These are phyloP conservation scores for Fusarium robinianum DNA, from an alignment of 2,329 filamentous ascomycete genomes.

Conservation along the genomic window DNA sequence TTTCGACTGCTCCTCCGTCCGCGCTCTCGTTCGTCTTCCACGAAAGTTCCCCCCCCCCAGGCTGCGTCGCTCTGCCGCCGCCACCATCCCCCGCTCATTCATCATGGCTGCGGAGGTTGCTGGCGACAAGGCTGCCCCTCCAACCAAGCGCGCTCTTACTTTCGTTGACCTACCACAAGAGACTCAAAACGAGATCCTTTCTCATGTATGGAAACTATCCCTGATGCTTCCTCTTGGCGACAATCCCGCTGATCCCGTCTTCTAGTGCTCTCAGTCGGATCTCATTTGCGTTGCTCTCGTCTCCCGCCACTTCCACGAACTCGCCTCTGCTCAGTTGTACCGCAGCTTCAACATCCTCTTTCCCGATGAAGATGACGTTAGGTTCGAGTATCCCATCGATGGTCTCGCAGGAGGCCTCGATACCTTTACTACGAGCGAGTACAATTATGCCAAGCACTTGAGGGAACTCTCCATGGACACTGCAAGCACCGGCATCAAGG, in stretches of 20 bases:
- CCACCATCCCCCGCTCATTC: constrained; percentile 29
- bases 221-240: neutral
- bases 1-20: neutral
- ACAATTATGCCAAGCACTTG: constrained; percentile 64
- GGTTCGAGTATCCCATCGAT: constrained; percentile 59
- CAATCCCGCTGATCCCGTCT: constrained; percentile 8
- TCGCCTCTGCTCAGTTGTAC: constrained; percentile 63
- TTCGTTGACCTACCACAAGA: constrained; percentile 53
- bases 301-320: constrained; percentile 59
- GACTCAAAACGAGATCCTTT: constrained; percentile 54
- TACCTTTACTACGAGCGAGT: constrained; percentile 65
- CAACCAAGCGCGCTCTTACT: constrained; percentile 29
- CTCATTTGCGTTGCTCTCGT: constrained; percentile 63
- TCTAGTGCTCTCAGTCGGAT: constrained; percentile 56
- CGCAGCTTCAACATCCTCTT: constrained; percentile 64
- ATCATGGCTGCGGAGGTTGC: constrained; percentile 45
- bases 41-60: neutral
- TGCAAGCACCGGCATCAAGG: constrained; percentile 55
- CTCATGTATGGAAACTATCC: constrained; percentile 49
- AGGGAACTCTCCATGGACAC: constrained; percentile 61
- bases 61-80: constrained; percentile 4
- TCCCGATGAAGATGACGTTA: constrained; percentile 60
- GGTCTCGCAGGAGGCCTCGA: constrained; percentile 62
- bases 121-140: constrained; percentile 36
- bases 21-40: neutral